Evolutionary conservation across 1,284 basidiomycete species (phyloP).

Genomic region (Chondrostereum purpureum): DNA sequence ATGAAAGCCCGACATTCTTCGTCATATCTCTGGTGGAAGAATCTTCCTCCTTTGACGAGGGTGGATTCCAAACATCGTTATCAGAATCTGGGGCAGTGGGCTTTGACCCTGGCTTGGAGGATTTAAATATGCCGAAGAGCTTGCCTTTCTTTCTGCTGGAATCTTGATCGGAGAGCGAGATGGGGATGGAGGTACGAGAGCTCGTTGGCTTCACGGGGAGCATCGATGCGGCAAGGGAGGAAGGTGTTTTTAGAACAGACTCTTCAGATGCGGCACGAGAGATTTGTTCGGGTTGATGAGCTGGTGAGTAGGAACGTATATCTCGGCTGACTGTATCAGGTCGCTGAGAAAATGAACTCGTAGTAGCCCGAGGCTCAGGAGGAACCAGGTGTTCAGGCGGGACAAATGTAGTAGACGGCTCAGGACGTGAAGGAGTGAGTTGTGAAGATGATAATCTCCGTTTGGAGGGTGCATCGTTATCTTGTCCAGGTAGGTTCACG

Average conservation of each 20-base stretch:
- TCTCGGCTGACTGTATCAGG: no score
- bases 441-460: no score
- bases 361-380: no score
- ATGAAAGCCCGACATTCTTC: not conserved
- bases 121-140: conserved; percentile 27
- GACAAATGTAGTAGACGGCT: no score
- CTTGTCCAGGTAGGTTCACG: no score
- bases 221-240: conserved; percentile 41
- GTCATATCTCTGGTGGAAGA: conserved; percentile 11
- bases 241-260: conserved; percentile 45
- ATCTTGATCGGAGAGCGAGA: conserved; percentile 24
- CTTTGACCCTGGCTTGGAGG: conserved; percentile 10
- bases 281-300: no score
- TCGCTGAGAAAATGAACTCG: no score
- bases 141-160: conserved; percentile 26
- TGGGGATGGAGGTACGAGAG: conserved; percentile 31
- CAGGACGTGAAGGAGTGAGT: no score
- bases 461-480: no score
- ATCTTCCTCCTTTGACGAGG: conserved; percentile 13
- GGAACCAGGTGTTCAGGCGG: no score
- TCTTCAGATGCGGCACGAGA: conserved; percentile 30
- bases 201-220: conserved; percentile 25
- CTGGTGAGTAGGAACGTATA: not conserved
- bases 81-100: conserved; percentile 8
- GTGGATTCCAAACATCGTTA: conserved; percentile 24